Conservation (phyloP, 1,284 basidiomycete genomes). For the Moesziomyces sp. region DNA sequence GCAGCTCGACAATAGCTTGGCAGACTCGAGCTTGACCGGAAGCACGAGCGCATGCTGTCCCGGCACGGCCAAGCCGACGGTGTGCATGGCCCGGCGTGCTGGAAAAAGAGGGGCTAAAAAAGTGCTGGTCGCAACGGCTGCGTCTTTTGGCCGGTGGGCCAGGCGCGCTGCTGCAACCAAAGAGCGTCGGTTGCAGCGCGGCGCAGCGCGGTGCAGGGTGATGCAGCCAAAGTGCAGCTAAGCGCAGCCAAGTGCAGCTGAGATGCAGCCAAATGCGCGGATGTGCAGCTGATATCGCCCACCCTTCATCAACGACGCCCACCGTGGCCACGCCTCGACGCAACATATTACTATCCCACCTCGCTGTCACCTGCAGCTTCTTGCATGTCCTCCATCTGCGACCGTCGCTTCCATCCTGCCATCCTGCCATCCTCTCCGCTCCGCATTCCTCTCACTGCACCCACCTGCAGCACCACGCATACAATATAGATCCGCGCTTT, state of each 20-base stretch:
- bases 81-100: too few species aligned
- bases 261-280: slow-evolving; percentile 5
- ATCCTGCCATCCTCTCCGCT: background rate
- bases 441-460: slow-evolving; percentile 23
- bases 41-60: too few species aligned
- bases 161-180: background rate
- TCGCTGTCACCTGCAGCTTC: background rate
- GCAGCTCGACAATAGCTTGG: too few species aligned
- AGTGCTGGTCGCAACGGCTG: background rate
- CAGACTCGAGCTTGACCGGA: too few species aligned
- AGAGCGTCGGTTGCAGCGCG: background rate
- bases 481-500: background rate
- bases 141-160: background rate
- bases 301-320: background rate
- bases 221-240: slow-evolving; percentile 2
- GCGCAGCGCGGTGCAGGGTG: slow-evolving; percentile 5
- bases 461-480: slow-evolving; percentile 11
- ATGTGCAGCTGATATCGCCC: slow-evolving; percentile 16
- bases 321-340: background rate
- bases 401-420: background rate
- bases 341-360: background rate
- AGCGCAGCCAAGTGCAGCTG: slow-evolving; percentile 8
- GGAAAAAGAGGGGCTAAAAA: too few species aligned
- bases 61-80: too few species aligned
- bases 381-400: background rate